Base-by-base conservation (phyloP, 2,329 filamentous ascomycete species). In the Cladosporium austrohemisphaericum region DNA sequence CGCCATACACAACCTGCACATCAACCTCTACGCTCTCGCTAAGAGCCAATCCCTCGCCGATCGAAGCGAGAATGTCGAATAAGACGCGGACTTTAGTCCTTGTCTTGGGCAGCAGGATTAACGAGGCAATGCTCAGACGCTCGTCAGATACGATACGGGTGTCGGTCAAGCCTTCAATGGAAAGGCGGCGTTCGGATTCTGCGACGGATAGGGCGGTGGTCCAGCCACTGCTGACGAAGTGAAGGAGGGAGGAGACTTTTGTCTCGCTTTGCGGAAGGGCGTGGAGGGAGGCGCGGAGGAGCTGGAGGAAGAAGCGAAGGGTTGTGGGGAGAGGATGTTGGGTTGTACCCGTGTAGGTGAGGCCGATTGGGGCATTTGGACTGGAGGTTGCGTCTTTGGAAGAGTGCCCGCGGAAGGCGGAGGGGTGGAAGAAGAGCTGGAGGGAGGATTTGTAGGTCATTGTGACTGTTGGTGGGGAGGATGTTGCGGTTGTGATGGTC, bases 301-400 rank as follows among this genome's bases (percentile, higher is more conserved):
- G 79, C 60, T 86, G 80, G 6, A 92, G 70, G 63, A 90, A 88
- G 69, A 91, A 91, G 29, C 86, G 83, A 57, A 82, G 84, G 61
- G 86, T 85, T 0, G 77, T 76, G 1, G 81, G 83, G 45, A 81
- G 66, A 0, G 80, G 78, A n/a, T n/a, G n/a, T 25, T 74, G 63
- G 5, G 32, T 45, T 10, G 49, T 36, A n/a, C 47, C 84, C 55
- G 88, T 79, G 65, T 89, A 89, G 68, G 79, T 81, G 0, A 91
- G 71, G 52, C 86, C 84, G 57, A 91, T 85, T 18, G 73, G 75
- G 1, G 75, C 73, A 57, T 80, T 78, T 5, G 59, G 56, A 5
- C 51, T 47, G 6, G 50, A 38, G 19, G 35, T 36, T 3, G 37
- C 16, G 47, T 51, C 63, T 69, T 52, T 33, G 16, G 49, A 41